A percentile compares a stretch with the other conserved stretches of the same genome.
phyloP scores from a whole-genome alignment of 75 land plant species.

The Gnetum montanum region DNA sequence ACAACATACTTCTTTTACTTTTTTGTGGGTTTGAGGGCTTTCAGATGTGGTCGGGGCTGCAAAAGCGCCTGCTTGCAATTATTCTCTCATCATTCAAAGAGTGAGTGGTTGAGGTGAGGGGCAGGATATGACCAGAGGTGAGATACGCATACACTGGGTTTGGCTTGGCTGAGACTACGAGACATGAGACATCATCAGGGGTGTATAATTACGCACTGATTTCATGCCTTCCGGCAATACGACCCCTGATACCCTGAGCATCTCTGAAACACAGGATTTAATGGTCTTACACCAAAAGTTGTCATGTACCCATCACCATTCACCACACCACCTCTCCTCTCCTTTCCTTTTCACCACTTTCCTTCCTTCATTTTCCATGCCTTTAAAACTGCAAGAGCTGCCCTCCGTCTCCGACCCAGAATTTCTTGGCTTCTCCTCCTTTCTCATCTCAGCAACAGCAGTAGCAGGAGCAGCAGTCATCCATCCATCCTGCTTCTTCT shows the following conservation, averaged over 20 bases:
- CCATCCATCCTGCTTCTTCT: too few relatives aligned
- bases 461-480: too few relatives aligned
- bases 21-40: too few relatives aligned
- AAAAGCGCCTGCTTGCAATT: neutral
- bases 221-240: neutral
- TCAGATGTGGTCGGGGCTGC: too few relatives aligned
- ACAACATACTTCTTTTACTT: too few relatives aligned
- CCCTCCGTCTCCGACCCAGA: neutral
- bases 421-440: neutral
- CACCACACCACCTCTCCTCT: neutral
- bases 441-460: neutral
- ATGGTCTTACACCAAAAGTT: neutral
- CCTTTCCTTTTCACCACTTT: neutral
- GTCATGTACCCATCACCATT: neutral
- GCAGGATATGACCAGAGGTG: too few relatives aligned
- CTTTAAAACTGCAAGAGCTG: neutral
- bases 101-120: neutral
- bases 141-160: too few relatives aligned
- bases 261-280: neutral
- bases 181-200: neutral
- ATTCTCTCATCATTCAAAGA: neutral
- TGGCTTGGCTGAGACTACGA: too few relatives aligned
- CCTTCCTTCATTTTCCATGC: neutral
- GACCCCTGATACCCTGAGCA: neutral
- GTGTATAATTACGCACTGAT: neutral